Percentiles rank a stretch among this genome's conserved stretches.
These are phyloP conservation scores for Komagataella pastoris DNA, from an alignment of 805 yeast species.

Conservation along the genomic window DNA sequence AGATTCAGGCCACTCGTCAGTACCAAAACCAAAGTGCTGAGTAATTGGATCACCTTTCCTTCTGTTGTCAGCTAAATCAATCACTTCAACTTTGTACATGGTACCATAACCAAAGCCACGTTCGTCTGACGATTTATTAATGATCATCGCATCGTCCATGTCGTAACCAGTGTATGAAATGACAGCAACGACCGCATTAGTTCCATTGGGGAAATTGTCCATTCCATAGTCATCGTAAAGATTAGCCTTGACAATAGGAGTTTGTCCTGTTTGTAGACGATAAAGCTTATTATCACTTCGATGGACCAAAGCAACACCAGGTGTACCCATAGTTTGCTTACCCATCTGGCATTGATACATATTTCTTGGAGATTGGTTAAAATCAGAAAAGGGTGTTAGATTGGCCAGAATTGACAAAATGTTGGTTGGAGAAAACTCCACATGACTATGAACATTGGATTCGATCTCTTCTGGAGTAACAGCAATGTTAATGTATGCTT, in stretches of 20 bases:
- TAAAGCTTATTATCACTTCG: constrained; percentile 92
- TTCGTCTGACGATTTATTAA: constrained; percentile 94
- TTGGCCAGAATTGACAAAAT: constrained; percentile 90
- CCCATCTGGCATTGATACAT: constrained; percentile 99
- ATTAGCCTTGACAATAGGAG: constrained; percentile 91
- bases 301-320: constrained; percentile 88
- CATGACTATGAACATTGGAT: constrained; percentile 74
- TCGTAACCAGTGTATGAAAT: constrained; percentile 98
- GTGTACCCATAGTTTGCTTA: constrained; percentile 99
- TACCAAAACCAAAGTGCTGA: constrained; percentile 90
- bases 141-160: constrained; percentile 99
- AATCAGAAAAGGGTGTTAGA: constrained; percentile 95
- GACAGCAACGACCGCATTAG: constrained; percentile 96
- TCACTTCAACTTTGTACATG: constrained; percentile 86
- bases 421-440: constrained; percentile 90
- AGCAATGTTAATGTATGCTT: constrained; percentile 92
- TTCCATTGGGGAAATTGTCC: constrained; percentile 98
- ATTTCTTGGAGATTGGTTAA: constrained; percentile 98
- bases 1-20: constrained; percentile 80
- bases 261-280: constrained; percentile 88
- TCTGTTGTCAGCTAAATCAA: constrained; percentile 66
- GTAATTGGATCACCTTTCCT: constrained; percentile 90
- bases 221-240: constrained; percentile 92
- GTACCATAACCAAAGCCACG: constrained; percentile 98
- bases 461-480: constrained; percentile 88